Percentiles rank a stretch among this genome's conserved stretches.
Evolutionary conservation across 768 basidiomycete species (phyloP).

Genomic region (Leucogyrophana mollusca): DNA sequence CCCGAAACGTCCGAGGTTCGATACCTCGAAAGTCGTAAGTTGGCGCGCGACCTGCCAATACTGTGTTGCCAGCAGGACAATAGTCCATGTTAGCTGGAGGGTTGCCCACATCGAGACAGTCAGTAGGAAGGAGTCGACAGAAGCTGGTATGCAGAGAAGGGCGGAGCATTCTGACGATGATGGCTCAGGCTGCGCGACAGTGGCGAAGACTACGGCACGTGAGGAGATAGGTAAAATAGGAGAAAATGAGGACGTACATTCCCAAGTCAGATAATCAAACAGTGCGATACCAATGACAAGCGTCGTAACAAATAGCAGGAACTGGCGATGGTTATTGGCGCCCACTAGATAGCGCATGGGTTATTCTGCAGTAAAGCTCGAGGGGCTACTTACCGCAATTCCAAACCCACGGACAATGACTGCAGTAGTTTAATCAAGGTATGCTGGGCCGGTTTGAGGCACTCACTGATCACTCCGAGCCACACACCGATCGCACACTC

Average conservation of each 20-base stretch:
- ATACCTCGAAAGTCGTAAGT: constrained; percentile 95
- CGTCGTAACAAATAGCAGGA: constrained; percentile 86
- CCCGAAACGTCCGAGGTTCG: constrained; percentile 92
- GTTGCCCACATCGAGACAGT: constrained; percentile 82
- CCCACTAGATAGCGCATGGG: constrained; percentile 57
- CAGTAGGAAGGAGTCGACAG: constrained; percentile 81
- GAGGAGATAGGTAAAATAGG: background rate
- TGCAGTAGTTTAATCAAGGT: constrained; percentile 24
- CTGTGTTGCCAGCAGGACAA: constrained; percentile 81
- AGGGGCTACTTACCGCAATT: constrained; percentile 78
- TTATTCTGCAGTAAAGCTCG: background rate
- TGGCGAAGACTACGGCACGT: constrained; percentile 51
- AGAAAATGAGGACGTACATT: constrained; percentile 58
- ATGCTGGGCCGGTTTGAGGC: background rate
- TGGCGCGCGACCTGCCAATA: constrained; percentile 91
- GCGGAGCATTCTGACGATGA: constrained; percentile 18
- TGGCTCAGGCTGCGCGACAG: constrained; percentile 20
- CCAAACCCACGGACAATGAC: constrained; percentile 99
- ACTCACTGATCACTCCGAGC: constrained; percentile 92
- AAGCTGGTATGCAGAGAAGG: constrained; percentile 65
- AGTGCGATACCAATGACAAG: constrained; percentile 77
- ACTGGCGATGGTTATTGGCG: constrained; percentile 91
- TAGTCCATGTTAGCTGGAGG: constrained; percentile 94
- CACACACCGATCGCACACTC: constrained; percentile 86
- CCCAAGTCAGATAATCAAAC: constrained; percentile 83